A percentile compares a stretch with the other conserved stretches of the same genome.
Conservation (phyloP, 2,329 filamentous ascomycete species). For the Paradendryphiella salina region DNA sequence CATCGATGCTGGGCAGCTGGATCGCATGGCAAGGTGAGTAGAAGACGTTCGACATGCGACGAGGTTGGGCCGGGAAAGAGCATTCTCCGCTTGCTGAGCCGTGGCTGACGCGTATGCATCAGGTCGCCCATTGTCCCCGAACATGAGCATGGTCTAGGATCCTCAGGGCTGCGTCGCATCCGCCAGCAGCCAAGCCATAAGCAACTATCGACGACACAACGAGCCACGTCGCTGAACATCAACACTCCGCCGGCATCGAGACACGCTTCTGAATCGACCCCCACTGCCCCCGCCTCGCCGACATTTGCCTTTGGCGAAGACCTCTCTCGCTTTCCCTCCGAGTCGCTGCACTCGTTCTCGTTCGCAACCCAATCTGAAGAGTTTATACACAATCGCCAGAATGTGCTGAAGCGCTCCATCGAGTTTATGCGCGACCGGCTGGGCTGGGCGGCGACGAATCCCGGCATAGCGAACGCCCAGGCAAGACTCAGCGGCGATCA, state of each 20-base stretch:
- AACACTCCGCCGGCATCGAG: slow-evolving; percentile 60
- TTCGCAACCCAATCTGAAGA: slow-evolving; percentile 96
- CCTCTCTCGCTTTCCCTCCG: slow-evolving; percentile 86
- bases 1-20: slow-evolving; percentile 71
- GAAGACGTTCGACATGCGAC: background rate
- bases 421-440: slow-evolving; percentile 96
- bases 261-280: slow-evolving; percentile 54
- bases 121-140: slow-evolving; percentile 83
- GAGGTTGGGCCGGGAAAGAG: slow-evolving; percentile 7
- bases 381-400: slow-evolving; percentile 86
- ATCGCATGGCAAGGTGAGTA: slow-evolving; percentile 73
- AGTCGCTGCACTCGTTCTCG: slow-evolving; percentile 96
- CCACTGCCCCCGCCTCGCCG: slow-evolving; percentile 70
- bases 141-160: slow-evolving; percentile 83
- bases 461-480: slow-evolving; percentile 79
- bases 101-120: slow-evolving; percentile 21
- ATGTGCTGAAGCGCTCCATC: slow-evolving; percentile 87
- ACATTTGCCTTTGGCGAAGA: slow-evolving; percentile 76
- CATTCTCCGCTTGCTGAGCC: slow-evolving; percentile 2
- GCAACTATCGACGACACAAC: slow-evolving; percentile 57
- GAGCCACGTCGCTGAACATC: slow-evolving; percentile 71
- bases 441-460: slow-evolving; percentile 75
- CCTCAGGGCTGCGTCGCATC: slow-evolving; percentile 88
- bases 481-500: slow-evolving; percentile 79
- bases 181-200: slow-evolving; percentile 76